phyloP scores from a whole-genome alignment of 306 rosid genomes.

The Carpinus viminea region DNA sequence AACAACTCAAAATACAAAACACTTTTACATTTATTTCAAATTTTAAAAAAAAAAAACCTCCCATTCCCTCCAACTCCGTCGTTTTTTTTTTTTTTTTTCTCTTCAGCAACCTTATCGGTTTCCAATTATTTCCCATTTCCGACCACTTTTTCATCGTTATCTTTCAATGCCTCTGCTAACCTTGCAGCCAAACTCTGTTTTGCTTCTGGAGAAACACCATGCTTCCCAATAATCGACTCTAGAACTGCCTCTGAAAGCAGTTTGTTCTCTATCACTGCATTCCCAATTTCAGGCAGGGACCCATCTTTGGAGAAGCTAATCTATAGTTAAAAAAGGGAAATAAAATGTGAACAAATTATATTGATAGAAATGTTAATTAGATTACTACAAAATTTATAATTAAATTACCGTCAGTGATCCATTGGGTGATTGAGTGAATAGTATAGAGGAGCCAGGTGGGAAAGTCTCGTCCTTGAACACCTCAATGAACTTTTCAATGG shows the following conservation, averaged over 20 bases:
- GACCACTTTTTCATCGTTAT: not conserved
- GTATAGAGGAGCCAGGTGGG: constrained; percentile 64
- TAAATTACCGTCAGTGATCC: constrained; percentile 59
- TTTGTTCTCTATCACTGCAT: constrained; percentile 50
- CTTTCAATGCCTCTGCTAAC: constrained; percentile 34
- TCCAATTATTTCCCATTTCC: constrained; percentile 8
- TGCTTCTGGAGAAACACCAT: constrained; percentile 77
- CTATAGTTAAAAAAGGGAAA: constrained; percentile 26
- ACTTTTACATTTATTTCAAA: too few relatives aligned
- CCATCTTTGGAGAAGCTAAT: constrained; percentile 69
- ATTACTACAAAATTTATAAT: not conserved
- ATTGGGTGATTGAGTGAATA: constrained; percentile 55
- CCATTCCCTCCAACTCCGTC: not conserved
- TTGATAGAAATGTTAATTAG: too few relatives aligned
- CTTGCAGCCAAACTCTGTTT: constrained; percentile 60
- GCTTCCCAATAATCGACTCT: constrained; percentile 68
- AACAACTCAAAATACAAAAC: too few relatives aligned
- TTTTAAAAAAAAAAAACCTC: too few relatives aligned
- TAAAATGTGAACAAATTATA: too few relatives aligned
- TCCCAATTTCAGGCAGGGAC: constrained; percentile 39
- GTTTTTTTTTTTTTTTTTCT: not conserved
- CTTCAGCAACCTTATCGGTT: not conserved
- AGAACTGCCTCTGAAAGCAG: constrained; percentile 59
- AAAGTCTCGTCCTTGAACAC: constrained; percentile 54
- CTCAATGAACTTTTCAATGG: constrained; percentile 48